phyloP scores from a whole-genome alignment of 2,329 filamentous ascomycete species.

The Tolypocladium pustulatum region DNA sequence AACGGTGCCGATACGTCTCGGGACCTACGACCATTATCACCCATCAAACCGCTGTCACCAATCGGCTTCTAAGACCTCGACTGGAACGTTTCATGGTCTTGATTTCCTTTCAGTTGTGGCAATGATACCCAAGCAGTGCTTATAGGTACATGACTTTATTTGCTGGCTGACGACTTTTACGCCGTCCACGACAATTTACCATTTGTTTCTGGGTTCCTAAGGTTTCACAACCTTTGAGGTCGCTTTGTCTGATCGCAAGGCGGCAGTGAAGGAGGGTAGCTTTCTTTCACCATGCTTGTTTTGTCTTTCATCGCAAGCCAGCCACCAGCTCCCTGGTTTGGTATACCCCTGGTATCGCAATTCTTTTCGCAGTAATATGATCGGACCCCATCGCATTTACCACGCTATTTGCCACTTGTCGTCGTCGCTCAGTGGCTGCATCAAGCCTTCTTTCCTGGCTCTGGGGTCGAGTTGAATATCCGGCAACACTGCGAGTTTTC shows the following conservation, averaged over 20 bases:
- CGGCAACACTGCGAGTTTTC: not conserved
- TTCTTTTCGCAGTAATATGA: not conserved
- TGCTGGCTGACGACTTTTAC: not conserved
- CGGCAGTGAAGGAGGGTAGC: not conserved
- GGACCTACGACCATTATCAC: conserved; percentile 48
- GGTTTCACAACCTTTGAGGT: not conserved
- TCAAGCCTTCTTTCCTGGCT: not conserved
- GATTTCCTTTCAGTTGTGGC: conserved; percentile 2
- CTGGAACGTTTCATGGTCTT: not conserved
- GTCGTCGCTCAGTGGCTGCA: not conserved
- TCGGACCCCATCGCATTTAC: not conserved
- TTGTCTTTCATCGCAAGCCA: not conserved
- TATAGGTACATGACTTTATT: not conserved
- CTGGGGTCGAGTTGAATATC: not conserved
- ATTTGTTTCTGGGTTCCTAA: not conserved
- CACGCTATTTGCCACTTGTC: not conserved
- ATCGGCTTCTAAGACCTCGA: conserved; percentile 37
- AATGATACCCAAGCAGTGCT: conserved; percentile 4
- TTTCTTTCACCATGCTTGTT: not conserved
- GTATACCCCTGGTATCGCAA: conserved; percentile 13
- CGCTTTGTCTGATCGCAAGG: not conserved
- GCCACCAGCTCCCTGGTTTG: conserved; percentile 7
- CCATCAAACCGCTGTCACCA: conserved; percentile 56
- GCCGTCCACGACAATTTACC: not conserved
- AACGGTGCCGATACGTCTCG: conserved; percentile 15